A percentile compares a stretch with the other conserved stretches of the same genome.
Conservation (phyloP, 2,329 filamentous ascomycete genomes). For the Aspergillus puulaauensis region DNA sequence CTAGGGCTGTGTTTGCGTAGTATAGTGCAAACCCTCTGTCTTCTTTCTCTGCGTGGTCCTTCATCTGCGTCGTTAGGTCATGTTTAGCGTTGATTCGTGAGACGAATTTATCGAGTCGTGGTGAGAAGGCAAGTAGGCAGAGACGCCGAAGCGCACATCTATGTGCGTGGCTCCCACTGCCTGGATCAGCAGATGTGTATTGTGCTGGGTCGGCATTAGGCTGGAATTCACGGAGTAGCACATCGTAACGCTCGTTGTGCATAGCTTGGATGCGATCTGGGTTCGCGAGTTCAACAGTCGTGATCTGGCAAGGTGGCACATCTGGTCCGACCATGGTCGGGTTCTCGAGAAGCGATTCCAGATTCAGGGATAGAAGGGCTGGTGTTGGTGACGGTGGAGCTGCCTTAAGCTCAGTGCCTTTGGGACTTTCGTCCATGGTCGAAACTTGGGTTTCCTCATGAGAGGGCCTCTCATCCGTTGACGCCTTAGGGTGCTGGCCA, state of each 20-base stretch:
- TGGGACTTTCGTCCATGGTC: no score
- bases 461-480: no score
- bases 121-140: neutral
- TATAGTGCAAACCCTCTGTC: neutral
- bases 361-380: neutral
- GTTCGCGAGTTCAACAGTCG: neutral
- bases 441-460: no score
- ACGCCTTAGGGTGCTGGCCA: no score
- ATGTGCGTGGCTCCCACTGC: neutral
- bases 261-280: neutral
- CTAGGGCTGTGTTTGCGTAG: neutral
- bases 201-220: neutral
- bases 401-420: no score
- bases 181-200: neutral
- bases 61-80: neutral
- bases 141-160: neutral
- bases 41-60: neutral
- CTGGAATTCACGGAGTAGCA: neutral
- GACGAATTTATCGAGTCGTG: neutral
- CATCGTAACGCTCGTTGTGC: neutral
- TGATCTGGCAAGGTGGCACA: neutral
- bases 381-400: no score
- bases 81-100: neutral
- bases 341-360: neutral
- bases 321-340: neutral